phyloP scores from a whole-genome alignment of 2,329 filamentous ascomycete genomes.

The Thielaviopsis populi region DNA sequence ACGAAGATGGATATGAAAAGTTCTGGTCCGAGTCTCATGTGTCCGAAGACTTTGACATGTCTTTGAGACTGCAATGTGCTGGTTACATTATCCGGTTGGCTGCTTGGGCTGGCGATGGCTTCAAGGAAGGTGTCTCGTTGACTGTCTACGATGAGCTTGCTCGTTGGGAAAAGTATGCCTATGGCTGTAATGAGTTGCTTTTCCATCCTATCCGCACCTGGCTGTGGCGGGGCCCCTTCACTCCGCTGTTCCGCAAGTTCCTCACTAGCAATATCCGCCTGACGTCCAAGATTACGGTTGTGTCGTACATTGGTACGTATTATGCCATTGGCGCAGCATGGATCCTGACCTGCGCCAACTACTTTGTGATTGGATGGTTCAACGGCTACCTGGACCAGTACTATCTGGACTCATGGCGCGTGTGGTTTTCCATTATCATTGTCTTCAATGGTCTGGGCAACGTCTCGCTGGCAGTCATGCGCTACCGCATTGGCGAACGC shows the following conservation, averaged over 20 bases:
- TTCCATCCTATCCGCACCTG: conserved; percentile 66
- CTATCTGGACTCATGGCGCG: conserved; percentile 64
- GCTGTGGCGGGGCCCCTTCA: conserved; percentile 60
- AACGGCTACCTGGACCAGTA: conserved; percentile 64
- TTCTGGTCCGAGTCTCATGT: conserved; percentile 72
- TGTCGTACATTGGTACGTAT: conserved; percentile 68
- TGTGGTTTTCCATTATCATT: conserved; percentile 67
- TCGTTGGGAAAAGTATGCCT: conserved; percentile 78
- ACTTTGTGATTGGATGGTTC: conserved; percentile 62
- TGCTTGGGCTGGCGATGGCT: conserved; percentile 59
- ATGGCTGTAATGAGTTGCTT: conserved; percentile 67
- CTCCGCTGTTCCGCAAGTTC: conserved; percentile 61
- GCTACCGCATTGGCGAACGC: conserved; percentile 54
- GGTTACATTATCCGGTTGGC: conserved; percentile 61
- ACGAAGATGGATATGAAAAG: conserved; percentile 59
- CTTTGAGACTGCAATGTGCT: conserved; percentile 55
- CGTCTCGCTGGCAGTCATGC: conserved; percentile 54
- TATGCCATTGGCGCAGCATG: conserved; percentile 65
- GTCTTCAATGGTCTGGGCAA: conserved; percentile 66
- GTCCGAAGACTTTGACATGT: conserved; percentile 73
- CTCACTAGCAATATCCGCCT: conserved; percentile 58
- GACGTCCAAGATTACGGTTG: conserved; percentile 59
- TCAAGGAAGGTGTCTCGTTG: conserved; percentile 70
- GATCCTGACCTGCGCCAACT: conserved; percentile 58
- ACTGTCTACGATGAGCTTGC: conserved; percentile 75